These are phyloP conservation scores for Citrus sinensis DNA, from an alignment of 345 rosid species.

Conservation along the genomic window DVS_A1.0 CM039169.1:30555001-30555500, in stretches of 20 bases:
- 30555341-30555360: background rate
- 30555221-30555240: background rate
- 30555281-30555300: background rate
- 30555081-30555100: conserved; percentile 8
- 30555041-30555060: conserved; percentile 4
- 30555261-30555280: background rate
- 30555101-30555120: conserved; percentile 5
- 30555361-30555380: background rate
- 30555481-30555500: conserved; percentile 24
- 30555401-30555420: background rate
- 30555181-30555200: background rate
- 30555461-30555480: conserved; percentile 15
- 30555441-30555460: conserved; percentile 25
- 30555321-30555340: background rate
- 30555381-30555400: background rate
- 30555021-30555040: conserved; percentile 6
- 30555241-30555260: background rate
- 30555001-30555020: background rate
- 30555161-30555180: background rate
- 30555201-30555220: background rate
- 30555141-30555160: background rate
- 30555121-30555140: conserved; percentile 2
- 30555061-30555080: conserved; percentile 5
- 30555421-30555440: conserved; percentile 4
- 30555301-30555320: background rate